Evolutionary conservation across 345 rosid species (phyloP), one percentile per base, ranked within the genome.

Genomic region (Leavenworthia alabamica): DNA sequence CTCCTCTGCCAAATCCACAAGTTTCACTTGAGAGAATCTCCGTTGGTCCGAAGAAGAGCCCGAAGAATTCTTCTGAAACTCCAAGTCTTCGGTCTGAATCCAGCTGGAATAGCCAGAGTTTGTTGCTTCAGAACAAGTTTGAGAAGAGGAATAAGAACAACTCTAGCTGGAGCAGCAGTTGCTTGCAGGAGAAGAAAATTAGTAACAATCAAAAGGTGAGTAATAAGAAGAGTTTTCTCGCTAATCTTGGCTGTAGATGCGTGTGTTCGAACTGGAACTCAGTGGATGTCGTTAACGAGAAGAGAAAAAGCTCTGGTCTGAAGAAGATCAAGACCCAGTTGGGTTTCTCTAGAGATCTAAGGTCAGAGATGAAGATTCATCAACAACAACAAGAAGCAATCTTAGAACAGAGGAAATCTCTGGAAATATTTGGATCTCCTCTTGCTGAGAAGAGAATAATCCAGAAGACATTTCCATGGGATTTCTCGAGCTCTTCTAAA

Each of bases 391-490:
- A 62, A 31, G 17, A 62, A 28, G 69, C 36, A 55, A 62, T 62
- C 10, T 29, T 70, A 62, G 64, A 54, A 26, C 74, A 70, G 58
- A 69, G 78, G 48, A 84, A 83, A 49, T 79, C 92, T 11, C 61
- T 81, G 0, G 89, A 86, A 58, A 84, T 81, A 27, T 84, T 78
- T 33, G 86, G 97, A 16, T 81, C 84, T 24, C 82, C 89, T 15
- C 68, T 76, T 3, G 17, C 62, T 3, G 76, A 64, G 7, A 78
- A 58, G 79, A 73, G 60, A 62, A 63, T 44, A 66, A 70, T 80
- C 8, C 82, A 75, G 33, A 80, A 54, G 75, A 81, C 77, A 76
- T 70, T 80, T 4, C 75, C 85, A n/a, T 70, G 82, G 84, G 82
- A 78, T 37, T 56, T 46, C 48, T n/a, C 66, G 7, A 68, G 23